Conservation (phyloP, 2,329 filamentous ascomycete genomes). For the Alternaria arbusti region DNA sequence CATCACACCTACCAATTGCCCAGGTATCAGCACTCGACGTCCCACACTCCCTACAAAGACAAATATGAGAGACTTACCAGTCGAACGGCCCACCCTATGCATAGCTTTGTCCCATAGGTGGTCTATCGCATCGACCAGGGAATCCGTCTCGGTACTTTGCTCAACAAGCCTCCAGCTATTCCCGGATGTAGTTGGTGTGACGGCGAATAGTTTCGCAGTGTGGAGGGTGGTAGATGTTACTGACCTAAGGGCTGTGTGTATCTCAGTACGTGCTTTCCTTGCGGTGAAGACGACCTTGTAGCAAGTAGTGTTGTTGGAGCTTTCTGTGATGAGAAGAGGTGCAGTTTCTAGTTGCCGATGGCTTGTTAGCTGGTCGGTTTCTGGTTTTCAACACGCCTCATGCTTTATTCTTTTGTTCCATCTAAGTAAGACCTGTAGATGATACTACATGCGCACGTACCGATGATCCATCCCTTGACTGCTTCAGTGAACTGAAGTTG, state of each 20-base stretch:
- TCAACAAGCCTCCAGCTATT: neutral
- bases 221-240: neutral
- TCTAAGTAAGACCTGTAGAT: neutral
- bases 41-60: neutral
- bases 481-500: slow-evolving; percentile 3
- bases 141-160: neutral
- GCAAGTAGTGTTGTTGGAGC: neutral
- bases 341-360: neutral
- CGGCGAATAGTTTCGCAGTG: neutral
- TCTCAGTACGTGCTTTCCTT: neutral
- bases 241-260: neutral
- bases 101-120: slow-evolving; percentile 5
- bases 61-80: neutral
- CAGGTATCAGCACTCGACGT: neutral
- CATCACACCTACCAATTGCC: neutral
- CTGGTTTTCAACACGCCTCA: neutral
- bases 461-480: slow-evolving; percentile 3
- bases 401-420: neutral
- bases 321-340: neutral
- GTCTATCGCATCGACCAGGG: slow-evolving; percentile 9
- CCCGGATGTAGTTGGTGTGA: neutral
- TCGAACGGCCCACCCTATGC: neutral
- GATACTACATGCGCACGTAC: neutral
- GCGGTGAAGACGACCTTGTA: neutral
- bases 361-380: neutral